A percentile compares a stretch with the other conserved stretches of the same genome.
phyloP scores from a whole-genome alignment of 1,139 yeast genomes.

The Kurtzmaniella quercitrusa region DNA sequence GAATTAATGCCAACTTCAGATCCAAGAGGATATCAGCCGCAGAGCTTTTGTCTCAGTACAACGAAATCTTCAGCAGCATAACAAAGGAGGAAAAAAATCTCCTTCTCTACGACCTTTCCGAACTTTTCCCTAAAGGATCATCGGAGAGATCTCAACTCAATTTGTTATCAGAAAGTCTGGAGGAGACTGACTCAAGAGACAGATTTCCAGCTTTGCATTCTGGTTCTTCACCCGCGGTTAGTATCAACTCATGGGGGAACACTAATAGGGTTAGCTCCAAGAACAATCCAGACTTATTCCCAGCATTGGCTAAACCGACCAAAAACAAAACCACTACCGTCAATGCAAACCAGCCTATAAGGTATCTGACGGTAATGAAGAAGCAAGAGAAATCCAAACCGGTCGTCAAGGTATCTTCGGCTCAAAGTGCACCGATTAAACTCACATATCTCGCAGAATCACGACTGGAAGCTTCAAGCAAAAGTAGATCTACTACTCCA shows the following conservation, averaged over 20 bases:
- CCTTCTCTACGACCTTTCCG: conserved; percentile 54
- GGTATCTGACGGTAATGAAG: conserved; percentile 41
- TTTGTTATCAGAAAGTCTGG: conserved; percentile 2
- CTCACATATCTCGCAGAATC: not conserved
- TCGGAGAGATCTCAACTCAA: conserved; percentile 7
- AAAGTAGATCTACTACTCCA: conserved; percentile 6
- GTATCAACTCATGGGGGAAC: conserved; percentile 30
- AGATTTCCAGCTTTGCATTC: conserved; percentile 32
- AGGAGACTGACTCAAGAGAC: conserved; percentile 9
- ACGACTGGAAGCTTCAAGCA: conserved; percentile 6
- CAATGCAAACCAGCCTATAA: conserved; percentile 24
- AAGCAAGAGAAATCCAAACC: conserved; percentile 11
- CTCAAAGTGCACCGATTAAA: not conserved
- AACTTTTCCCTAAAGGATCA: conserved; percentile 43
- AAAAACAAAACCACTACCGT: conserved; percentile 15
- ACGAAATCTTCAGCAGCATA: conserved; percentile 43
- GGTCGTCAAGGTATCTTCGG: not conserved
- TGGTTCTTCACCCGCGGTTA: conserved; percentile 14
- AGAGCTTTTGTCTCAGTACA: conserved; percentile 49
- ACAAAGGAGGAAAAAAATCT: conserved; percentile 47
- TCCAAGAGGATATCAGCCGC: conserved; percentile 44
- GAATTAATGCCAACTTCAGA: conserved; percentile 47
- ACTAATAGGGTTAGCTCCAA: conserved; percentile 11
- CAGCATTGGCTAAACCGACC: conserved; percentile 45
- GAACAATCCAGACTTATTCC: conserved; percentile 39